These are phyloP conservation scores for Elymus sibiricus DNA, from an alignment of 176 grass and related monocot genomes.

Conservation along the genomic window DNA sequence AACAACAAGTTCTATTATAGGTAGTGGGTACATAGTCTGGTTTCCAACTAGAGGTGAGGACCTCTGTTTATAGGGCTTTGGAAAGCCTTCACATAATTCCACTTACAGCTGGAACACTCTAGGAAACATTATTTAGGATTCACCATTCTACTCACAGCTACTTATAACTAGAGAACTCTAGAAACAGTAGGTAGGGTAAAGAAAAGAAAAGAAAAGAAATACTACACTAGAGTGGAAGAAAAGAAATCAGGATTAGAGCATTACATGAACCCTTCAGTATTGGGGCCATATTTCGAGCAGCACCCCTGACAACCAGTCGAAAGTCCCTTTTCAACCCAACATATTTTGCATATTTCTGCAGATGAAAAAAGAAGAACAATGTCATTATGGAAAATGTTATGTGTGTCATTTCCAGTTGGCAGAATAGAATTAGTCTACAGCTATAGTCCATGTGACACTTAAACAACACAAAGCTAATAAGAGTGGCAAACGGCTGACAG, in stretches of 20 bases:
- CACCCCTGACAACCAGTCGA: constrained; percentile 88
- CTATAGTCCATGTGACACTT: background rate
- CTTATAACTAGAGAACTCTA: too few species aligned
- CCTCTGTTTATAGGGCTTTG: too few species aligned
- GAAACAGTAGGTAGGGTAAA: too few species aligned
- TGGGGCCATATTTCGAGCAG: constrained; percentile 89
- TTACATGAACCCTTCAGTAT: constrained; percentile 99
- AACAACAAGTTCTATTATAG: too few species aligned
- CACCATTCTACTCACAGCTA: too few species aligned
- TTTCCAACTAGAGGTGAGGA: too few species aligned
- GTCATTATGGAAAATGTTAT: background rate
- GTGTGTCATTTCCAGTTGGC: background rate
- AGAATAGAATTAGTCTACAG: background rate
- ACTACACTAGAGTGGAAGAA: too few species aligned
- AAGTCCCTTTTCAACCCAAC: constrained; percentile 97
- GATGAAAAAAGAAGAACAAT: constrained; percentile 5
- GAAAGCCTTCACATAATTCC: too few species aligned
- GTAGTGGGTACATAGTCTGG: too few species aligned
- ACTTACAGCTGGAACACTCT: too few species aligned
- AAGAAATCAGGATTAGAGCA: constrained; percentile 48
- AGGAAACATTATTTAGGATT: too few species aligned
- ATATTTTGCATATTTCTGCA: constrained; percentile 94
- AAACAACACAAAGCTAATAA: background rate
- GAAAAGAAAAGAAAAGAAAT: too few species aligned
- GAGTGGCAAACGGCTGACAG: background rate